A percentile compares a stretch with the other conserved stretches of the same genome.
These are phyloP conservation scores for Tardiomyces blankii DNA, from an alignment of 1,139 yeast species.

Conservation along the genomic window DNA sequence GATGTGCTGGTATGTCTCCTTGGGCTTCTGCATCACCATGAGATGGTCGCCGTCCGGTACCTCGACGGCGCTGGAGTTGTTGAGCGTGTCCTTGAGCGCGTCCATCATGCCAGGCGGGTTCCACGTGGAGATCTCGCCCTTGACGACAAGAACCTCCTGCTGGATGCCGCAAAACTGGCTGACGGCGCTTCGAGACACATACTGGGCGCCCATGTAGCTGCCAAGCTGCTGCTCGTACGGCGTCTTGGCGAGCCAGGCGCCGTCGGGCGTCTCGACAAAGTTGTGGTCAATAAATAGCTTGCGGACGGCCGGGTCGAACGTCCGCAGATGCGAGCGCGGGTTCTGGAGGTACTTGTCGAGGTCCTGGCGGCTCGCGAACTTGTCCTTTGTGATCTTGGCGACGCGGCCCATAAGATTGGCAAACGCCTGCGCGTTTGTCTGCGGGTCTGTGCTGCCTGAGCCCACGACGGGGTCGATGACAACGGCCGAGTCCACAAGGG, in stretches of 20 bases:
- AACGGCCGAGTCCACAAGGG: constrained; percentile 42
- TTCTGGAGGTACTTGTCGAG: constrained; percentile 32
- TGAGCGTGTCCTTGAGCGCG: constrained; percentile 20
- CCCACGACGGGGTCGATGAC: constrained; percentile 49
- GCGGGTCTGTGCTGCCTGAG: not conserved
- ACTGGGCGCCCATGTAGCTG: constrained; percentile 36
- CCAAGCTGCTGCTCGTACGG: constrained; percentile 36
- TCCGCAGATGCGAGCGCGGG: constrained; percentile 35
- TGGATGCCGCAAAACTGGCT: constrained; percentile 25
- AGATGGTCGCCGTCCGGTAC: constrained; percentile 43
- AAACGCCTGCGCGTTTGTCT: constrained; percentile 7
- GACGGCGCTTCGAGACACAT: constrained; percentile 26
- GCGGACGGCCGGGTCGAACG: constrained; percentile 36
- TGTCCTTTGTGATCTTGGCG: not conserved
- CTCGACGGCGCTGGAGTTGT: constrained; percentile 25
- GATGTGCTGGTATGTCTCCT: constrained; percentile 25
- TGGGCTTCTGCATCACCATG: constrained; percentile 44
- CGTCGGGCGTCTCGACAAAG: constrained; percentile 19
- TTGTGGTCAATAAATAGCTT: constrained; percentile 20
- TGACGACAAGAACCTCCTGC: not conserved
- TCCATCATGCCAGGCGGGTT: constrained; percentile 31
- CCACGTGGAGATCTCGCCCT: constrained; percentile 44
- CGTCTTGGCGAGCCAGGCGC: constrained; percentile 31
- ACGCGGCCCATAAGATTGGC: constrained; percentile 4
- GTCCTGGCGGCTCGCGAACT: constrained; percentile 29